Base-by-base conservation (phyloP, 768 basidiomycete species). In the Tephrocybe sp. region DNA sequence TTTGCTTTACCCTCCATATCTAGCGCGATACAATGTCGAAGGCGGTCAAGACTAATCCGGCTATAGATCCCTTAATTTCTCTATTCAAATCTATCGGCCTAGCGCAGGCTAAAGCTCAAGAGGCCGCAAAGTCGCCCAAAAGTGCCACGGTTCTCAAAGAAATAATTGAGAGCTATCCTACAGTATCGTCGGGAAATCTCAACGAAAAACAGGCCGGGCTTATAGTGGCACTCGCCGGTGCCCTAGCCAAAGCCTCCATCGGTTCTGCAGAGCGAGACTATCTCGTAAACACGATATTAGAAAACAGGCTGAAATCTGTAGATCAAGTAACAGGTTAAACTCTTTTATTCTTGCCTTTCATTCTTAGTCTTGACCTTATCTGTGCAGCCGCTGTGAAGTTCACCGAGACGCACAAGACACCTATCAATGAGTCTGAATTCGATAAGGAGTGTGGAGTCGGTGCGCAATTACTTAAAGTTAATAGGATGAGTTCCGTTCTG, bases 311-410 rank as follows among this genome's bases (percentile, higher is more conserved):
- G 50, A 89, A 86, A 69, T 82, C 79, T 27, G 78, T 82, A 3
- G 96, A 98, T 65, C 95, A 98, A 74, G 83, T 97, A 21, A 74
- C 80, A 45, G 95, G 95, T 93, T 60, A 58, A 84, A 5, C 67
- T 45, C 16, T 49, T 52, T 12, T 42, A 21, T 5, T n/a, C 24
- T 32, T 9, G 1, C 1, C 2, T 15, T n/a, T 13, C 13, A 8
- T 22, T 21, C 15, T 35, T 19, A 15, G 35, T 32, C 11, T n/a
- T 47, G 9, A 43, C n/a, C n/a, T n/a, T 22, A 16, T 44, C 8
- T 55, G 19, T 1, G 3, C 49, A 91, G 92, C 85, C 59, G 91
- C 90, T 12, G 73, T 82, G 18, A 92, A 87, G 66, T 94, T 86
- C 63, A 58, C 88, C 16, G 85, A 89, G 56, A 61, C 74, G 2